Evolutionary conservation across 371 early-diverging fungal genomes (phyloP), one percentile per base, ranked within the genome.

Genomic region (Rhizomucor pusillus): DNA sequence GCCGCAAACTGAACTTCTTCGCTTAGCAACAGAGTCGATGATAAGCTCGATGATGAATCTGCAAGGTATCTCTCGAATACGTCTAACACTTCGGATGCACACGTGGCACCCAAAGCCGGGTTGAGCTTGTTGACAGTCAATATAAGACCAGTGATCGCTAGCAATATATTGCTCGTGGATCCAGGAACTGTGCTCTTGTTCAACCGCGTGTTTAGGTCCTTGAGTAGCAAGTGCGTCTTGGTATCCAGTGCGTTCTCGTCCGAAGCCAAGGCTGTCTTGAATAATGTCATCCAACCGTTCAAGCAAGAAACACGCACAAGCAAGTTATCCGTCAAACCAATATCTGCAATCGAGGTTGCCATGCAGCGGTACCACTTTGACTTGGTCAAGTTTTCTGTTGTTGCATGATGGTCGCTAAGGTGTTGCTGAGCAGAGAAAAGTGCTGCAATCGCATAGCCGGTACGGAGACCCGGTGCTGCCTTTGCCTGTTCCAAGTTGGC

Each of bases 1-100:
- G 76, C 80, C 1, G 79, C 82, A 62, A 79, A 84, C 36, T 81
- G 84, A 10, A 84, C 80, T 52, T 84, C 84, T 36, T 84, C 84
- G 47, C 81, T 80, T 50, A 65, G 71, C 40, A 71, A 35, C 20
- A 63, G 60, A 1, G 69, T 56, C 12, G 71, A 67, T 25, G 36
- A 19, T 39, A 20, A 6, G 60, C 44, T 14, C 60, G 54, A 12
- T 60, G 52, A 3, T 46, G 39, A 0, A 56, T 14, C n/a, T 0
- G 36, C 24, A n/a, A 70, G 52, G 49, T 71, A 71, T 37, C 63
- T 62, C 3, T 52, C 56, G 50, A 54, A 60, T 0, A 60, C 44
- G 18, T 65, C 57, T 22, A 69, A 60, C 4, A 73, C 12, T 14
- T 63, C 61, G 12, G 47, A 59, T 3, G 71, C 71, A 43, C 57